phyloP scores from a whole-genome alignment of 1,284 basidiomycete species.

The Ceratobasidium sp. region DNA sequence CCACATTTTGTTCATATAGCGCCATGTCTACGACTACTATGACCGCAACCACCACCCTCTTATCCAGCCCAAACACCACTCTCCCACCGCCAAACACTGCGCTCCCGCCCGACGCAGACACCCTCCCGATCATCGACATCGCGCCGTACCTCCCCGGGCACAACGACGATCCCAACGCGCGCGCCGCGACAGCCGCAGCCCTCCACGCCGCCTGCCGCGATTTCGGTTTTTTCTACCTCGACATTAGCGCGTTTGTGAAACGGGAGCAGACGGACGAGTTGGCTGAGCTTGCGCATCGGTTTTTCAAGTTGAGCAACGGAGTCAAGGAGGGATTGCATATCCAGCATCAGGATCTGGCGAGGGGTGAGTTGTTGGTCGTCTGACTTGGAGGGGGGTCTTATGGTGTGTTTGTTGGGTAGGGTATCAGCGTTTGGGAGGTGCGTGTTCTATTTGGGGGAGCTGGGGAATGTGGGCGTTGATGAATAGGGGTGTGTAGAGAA shows the following conservation, averaged over 20 bases:
- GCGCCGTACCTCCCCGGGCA: slow-evolving; percentile 51
- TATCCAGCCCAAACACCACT: background rate
- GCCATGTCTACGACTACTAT: slow-evolving; percentile 1
- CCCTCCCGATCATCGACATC: slow-evolving; percentile 55
- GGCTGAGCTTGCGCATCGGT: slow-evolving; percentile 69
- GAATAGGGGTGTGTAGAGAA: slow-evolving; percentile 67
- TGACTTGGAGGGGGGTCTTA: slow-evolving; percentile 25
- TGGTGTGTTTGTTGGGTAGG: slow-evolving; percentile 48
- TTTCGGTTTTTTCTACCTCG: slow-evolving; percentile 89
- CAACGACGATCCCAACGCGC: slow-evolving; percentile 38
- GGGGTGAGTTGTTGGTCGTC: slow-evolving; percentile 64
- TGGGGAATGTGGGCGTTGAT: slow-evolving; percentile 52
- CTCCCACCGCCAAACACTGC: slow-evolving; percentile 7
- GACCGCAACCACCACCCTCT: background rate
- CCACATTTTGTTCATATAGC: background rate
- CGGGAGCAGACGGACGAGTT: slow-evolving; percentile 73
- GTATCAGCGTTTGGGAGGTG: slow-evolving; percentile 52
- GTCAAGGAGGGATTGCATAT: slow-evolving; percentile 78
- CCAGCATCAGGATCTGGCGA: slow-evolving; percentile 71
- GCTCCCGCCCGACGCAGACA: slow-evolving; percentile 17
- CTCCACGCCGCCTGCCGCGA: slow-evolving; percentile 79
- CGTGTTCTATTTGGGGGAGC: background rate
- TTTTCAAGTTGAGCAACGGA: slow-evolving; percentile 74
- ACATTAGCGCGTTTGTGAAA: slow-evolving; percentile 69
- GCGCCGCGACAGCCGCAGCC: slow-evolving; percentile 64